Conservation (phyloP, 2,329 filamentous ascomycete genomes). For the Nemania sp. region DNA sequence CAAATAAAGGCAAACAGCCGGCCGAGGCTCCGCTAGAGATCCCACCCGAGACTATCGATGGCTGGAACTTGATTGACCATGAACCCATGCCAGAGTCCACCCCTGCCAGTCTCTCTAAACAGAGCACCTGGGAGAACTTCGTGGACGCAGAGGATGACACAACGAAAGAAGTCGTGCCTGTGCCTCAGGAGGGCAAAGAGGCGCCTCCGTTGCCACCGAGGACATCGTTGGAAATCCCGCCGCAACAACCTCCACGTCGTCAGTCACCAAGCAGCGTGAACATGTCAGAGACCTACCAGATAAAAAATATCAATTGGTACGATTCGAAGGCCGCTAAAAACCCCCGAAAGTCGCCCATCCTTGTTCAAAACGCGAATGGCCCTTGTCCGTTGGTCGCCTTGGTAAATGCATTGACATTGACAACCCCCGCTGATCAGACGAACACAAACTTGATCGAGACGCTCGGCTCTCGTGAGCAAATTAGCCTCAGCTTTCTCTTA, state of each 20-base stretch:
- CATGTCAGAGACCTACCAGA: slow-evolving; percentile 80
- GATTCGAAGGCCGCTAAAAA: slow-evolving; percentile 65
- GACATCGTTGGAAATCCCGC: slow-evolving; percentile 31
- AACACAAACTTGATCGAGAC: slow-evolving; percentile 78
- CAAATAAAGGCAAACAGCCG: slow-evolving; percentile 50
- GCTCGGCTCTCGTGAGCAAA: slow-evolving; percentile 79
- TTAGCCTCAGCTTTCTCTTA: slow-evolving; percentile 82
- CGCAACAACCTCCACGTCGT: slow-evolving; percentile 46
- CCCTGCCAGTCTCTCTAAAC: slow-evolving; percentile 41
- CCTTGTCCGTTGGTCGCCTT: slow-evolving; percentile 91
- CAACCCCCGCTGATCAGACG: slow-evolving; percentile 66
- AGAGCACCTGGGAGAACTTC: slow-evolving; percentile 47
- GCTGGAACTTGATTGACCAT: slow-evolving; percentile 58
- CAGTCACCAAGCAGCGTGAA: slow-evolving; percentile 45
- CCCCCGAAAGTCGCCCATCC: slow-evolving; percentile 78
- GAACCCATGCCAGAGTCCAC: slow-evolving; percentile 40
- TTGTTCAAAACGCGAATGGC: slow-evolving; percentile 92
- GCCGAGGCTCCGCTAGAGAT: slow-evolving; percentile 31
- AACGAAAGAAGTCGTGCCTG: slow-evolving; percentile 26
- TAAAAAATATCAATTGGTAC: slow-evolving; percentile 88
- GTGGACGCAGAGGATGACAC: slow-evolving; percentile 38
- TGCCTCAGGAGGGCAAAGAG: slow-evolving; percentile 24
- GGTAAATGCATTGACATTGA: slow-evolving; percentile 88
- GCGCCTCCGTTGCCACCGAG: slow-evolving; percentile 48
- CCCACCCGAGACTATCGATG: slow-evolving; percentile 42